Percentiles rank a stretch among this genome's conserved stretches.
Conservation (phyloP, 257 asterid genomes). For the Penstemon davidsonii region DNA sequence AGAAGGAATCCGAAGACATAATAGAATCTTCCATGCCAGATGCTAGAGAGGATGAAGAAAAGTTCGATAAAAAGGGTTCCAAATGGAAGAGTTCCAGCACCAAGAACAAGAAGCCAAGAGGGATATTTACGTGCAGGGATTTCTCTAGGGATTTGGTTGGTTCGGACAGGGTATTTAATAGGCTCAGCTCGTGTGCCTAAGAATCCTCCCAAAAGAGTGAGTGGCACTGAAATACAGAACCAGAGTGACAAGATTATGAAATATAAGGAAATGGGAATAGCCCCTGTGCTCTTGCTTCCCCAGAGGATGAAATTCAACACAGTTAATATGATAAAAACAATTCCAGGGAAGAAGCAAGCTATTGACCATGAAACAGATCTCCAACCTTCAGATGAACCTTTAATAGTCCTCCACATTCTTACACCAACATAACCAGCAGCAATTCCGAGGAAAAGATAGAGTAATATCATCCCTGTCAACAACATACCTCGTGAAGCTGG, state of each 20-base stretch:
- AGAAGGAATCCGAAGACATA: slow-evolving; percentile 81
- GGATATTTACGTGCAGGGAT: slow-evolving; percentile 77
- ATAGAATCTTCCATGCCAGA: slow-evolving; percentile 87
- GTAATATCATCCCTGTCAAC: slow-evolving; percentile 79
- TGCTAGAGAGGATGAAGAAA: slow-evolving; percentile 82
- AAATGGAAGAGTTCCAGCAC: slow-evolving; percentile 89
- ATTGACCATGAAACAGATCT: slow-evolving; percentile 71
- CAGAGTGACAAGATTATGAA: slow-evolving; percentile 67
- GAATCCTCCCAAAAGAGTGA: slow-evolving; percentile 79
- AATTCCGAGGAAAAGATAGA: slow-evolving; percentile 78
- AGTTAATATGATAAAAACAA: slow-evolving; percentile 66
- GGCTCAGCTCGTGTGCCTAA: slow-evolving; percentile 66
- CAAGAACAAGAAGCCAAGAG: slow-evolving; percentile 86
- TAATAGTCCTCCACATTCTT: slow-evolving; percentile 68
- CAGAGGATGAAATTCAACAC: slow-evolving; percentile 73
- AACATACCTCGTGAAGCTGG: slow-evolving; percentile 93
- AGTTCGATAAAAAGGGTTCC: slow-evolving; percentile 90
- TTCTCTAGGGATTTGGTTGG: slow-evolving; percentile 84
- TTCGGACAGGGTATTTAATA: slow-evolving; percentile 69
- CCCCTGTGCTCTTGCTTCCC: slow-evolving; percentile 88
- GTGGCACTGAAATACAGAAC: slow-evolving; percentile 90
- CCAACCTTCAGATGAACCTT: slow-evolving; percentile 73
- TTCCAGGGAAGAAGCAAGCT: slow-evolving; percentile 88
- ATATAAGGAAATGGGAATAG: slow-evolving; percentile 73
- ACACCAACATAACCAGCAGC: slow-evolving; percentile 71